Base-by-base conservation (phyloP, 177 flowering plant species). In the Vitis hybrid region DNA sequence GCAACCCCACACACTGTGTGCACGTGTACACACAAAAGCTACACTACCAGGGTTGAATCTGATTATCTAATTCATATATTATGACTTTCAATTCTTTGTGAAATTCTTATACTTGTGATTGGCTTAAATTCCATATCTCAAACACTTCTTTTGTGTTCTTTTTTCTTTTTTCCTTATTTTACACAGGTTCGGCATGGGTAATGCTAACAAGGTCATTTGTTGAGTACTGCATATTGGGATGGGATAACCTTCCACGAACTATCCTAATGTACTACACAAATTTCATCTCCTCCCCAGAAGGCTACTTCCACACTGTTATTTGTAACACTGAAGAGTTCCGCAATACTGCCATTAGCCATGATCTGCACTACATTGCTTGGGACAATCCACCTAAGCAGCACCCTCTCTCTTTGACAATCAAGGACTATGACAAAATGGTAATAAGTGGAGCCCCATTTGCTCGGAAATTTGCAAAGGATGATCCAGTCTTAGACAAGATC, bases 331-430 rank as follows among this genome's bases (percentile, higher is more conserved):
- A 84, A n/a, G 87, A 89, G 72, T 96, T 84, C 68, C 86, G 79
- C 2, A 70, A 71, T 62, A 89, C 95, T 55, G 94, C 93, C 62
- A 74, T 96, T 33, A 78, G 91, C 80, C 97, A 96, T 69, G 99
- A 96, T 78, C 95, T 96, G 8, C 99, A 96, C 81, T 96, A 90
- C 79, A 96, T 96, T 72, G 97, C 98, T 55, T 96, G 99, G 99
- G 99, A 93, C 86, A 87, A 14, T 79, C 99, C 99, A 75, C 99
- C 99, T 3, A 96, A 90, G 83, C 99, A 96, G 80, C 99, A 96
- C 74, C 99, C 99, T 2, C 70, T 70, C 55, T 65, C 81, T 6
- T 77, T 93, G 71, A 68, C 98, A 1, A 80, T 83, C 60, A 91
- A 88, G 75, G 92, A 96, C 72, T 91, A 84, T 49, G 80, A 81